These are phyloP conservation scores for Alternaria ventricosa DNA, from an alignment of 2,329 filamentous ascomycete genomes.

Conservation along the genomic window DNA sequence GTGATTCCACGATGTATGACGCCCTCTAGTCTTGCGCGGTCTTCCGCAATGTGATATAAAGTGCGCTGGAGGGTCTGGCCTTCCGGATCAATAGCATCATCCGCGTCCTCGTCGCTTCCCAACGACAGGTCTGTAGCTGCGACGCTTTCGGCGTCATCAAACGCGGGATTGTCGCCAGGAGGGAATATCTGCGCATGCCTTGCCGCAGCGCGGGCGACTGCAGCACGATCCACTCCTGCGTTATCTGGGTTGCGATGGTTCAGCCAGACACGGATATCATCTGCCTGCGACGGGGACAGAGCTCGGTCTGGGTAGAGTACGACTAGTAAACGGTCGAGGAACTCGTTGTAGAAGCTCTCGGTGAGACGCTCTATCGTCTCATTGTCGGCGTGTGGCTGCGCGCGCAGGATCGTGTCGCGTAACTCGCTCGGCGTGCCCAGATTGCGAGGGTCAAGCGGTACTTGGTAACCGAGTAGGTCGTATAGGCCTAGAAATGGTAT, in stretches of 20 bases:
- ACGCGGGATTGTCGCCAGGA: conserved; percentile 2
- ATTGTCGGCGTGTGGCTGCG: conserved; percentile 24
- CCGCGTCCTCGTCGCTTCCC: conserved; percentile 42
- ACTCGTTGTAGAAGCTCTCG: conserved; percentile 36
- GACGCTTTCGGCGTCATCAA: conserved; percentile 37
- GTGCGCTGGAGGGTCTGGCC: conserved; percentile 85
- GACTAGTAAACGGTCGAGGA: conserved; percentile 38
- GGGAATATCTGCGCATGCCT: conserved; percentile 28
- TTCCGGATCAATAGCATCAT: conserved; percentile 50
- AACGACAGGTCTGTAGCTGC: conserved; percentile 42
- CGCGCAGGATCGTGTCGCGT: conserved; percentile 25
- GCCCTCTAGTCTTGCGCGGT: conserved; percentile 76
- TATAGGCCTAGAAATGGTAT: conserved; percentile 33
- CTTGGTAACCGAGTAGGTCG: conserved; percentile 30
- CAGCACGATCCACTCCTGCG: not conserved
- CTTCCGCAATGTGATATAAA: conserved; percentile 90
- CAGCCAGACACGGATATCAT: conserved; percentile 27
- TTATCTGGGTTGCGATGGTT: conserved; percentile 21
- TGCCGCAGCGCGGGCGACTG: conserved; percentile 27
- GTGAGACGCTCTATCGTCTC: conserved; percentile 30
- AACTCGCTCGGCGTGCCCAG: conserved; percentile 30
- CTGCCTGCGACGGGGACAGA: conserved; percentile 25
- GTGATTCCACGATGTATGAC: conserved; percentile 92
- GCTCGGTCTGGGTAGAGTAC: conserved; percentile 26
- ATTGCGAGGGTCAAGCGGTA: conserved; percentile 31